Conservation (phyloP, 495 filamentous ascomycete genomes). For the Clohesyomyces aquaticus region DNA sequence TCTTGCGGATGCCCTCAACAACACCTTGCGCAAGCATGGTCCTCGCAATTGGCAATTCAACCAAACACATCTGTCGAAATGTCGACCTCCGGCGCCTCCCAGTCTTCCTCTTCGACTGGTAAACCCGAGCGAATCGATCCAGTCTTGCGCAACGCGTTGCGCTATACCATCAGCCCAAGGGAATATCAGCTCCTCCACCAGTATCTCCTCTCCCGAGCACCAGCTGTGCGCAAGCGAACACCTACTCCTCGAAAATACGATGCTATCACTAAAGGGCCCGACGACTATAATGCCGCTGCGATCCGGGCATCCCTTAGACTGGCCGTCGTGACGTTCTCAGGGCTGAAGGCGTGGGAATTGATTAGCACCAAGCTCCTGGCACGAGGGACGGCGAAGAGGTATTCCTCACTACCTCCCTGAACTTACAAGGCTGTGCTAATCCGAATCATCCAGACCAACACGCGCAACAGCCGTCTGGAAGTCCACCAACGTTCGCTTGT, state of each 20-base stretch:
- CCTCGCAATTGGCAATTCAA: not conserved
- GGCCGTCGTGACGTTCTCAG: slow-evolving; percentile 69
- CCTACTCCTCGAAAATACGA: slow-evolving; percentile 62
- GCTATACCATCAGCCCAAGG: slow-evolving; percentile 79
- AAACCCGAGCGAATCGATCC: slow-evolving; percentile 53
- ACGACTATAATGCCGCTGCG: slow-evolving; percentile 80
- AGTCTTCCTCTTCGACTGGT: slow-evolving; percentile 12
- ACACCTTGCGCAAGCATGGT: slow-evolving; percentile 3
- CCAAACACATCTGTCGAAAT: slow-evolving; percentile 5
- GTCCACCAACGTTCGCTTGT: slow-evolving; percentile 74
- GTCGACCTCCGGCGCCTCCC: slow-evolving; percentile 27
- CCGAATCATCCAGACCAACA: slow-evolving; percentile 40
- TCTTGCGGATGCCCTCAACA: not conserved
- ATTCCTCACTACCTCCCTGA: slow-evolving; percentile 12
- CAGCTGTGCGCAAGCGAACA: slow-evolving; percentile 59
- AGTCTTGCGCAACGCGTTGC: slow-evolving; percentile 74
- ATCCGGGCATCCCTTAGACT: slow-evolving; percentile 75
- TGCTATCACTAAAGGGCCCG: slow-evolving; percentile 55
- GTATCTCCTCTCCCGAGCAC: slow-evolving; percentile 70
- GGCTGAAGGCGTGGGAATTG: slow-evolving; percentile 69
- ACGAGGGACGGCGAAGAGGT: slow-evolving; percentile 51
- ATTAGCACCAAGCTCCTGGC: slow-evolving; percentile 49
- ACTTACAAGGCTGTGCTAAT: not conserved
- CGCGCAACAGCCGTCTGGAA: slow-evolving; percentile 60
- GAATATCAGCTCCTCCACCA: slow-evolving; percentile 84